Evolutionary conservation across 257 asterid species (phyloP).

Genomic region (Orobanche coerulescens): DNA sequence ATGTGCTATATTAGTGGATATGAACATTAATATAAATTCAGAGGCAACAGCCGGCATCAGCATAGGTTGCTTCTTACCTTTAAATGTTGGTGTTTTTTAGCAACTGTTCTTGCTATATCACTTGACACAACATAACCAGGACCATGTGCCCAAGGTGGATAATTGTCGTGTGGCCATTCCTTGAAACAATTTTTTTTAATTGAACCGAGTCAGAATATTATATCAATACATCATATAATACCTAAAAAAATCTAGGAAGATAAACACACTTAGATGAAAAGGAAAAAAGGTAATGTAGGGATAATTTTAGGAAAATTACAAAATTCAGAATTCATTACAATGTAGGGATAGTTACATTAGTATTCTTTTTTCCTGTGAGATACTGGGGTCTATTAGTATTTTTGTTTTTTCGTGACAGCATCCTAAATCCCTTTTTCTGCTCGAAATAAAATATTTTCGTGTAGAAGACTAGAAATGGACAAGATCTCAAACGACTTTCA

Average conservation of each 20-base stretch:
- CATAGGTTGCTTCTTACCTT: conserved; percentile 40
- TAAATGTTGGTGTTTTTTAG: conserved; percentile 52
- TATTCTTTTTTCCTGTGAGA: too few relatives aligned
- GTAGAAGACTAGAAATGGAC: too few relatives aligned
- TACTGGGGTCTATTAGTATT: too few relatives aligned
- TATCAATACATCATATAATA: too few relatives aligned
- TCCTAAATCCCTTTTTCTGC: not conserved
- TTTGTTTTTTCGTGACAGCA: not conserved
- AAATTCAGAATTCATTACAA: too few relatives aligned
- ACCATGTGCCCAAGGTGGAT: conserved; percentile 97
- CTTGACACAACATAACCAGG: conserved; percentile 86
- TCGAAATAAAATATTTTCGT: not conserved
- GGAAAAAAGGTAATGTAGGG: too few relatives aligned
- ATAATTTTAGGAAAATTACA: too few relatives aligned
- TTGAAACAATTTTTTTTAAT: not conserved
- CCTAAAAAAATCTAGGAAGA: too few relatives aligned
- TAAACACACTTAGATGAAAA: too few relatives aligned
- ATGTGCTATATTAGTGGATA: not conserved
- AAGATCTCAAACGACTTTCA: not conserved
- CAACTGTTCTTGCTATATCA: conserved; percentile 66
- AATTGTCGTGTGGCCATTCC: conserved; percentile 85
- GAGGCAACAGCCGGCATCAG: not conserved
- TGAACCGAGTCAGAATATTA: not conserved
- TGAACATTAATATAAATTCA: not conserved
- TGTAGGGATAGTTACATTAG: too few relatives aligned